phyloP scores from a whole-genome alignment of 306 rosid genomes.

The Prunus mongolica region DNA sequence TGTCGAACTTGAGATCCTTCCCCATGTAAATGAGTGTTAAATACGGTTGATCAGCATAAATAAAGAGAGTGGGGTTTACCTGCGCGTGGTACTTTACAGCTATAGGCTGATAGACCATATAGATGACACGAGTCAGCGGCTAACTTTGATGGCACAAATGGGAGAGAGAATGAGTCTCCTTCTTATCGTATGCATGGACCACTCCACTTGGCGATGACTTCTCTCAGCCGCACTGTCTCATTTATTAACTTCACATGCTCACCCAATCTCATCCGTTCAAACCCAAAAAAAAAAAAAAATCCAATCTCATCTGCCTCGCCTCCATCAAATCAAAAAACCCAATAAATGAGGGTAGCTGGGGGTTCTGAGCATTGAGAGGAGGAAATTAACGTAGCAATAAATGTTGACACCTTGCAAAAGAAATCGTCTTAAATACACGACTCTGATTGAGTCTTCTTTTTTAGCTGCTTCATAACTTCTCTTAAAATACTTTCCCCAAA shows the following conservation, averaged over 20 bases:
- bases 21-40: no score
- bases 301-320: no score
- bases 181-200: constrained; percentile 18
- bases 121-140: constrained; percentile 35
- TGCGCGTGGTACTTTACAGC: constrained; percentile 18
- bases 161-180: not conserved
- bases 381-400: not conserved
- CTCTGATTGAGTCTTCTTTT: not conserved
- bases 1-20: no score
- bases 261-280: not conserved
- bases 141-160: not conserved
- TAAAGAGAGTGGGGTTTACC: not conserved
- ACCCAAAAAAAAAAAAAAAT: no score
- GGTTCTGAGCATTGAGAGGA: not conserved
- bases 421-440: not conserved
- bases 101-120: no score
- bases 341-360: constrained; percentile 24
- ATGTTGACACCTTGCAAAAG: not conserved
- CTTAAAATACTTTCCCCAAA: not conserved
- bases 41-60: no score
- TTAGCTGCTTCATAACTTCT: not conserved
- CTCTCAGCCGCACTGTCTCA: constrained; percentile 14
- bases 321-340: not conserved
- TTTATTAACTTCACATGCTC: constrained; percentile 43
- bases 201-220: not conserved